Conservation (phyloP, 371 early-diverging fungal genomes). For the Encephalitozoon intestinalis region DNA sequence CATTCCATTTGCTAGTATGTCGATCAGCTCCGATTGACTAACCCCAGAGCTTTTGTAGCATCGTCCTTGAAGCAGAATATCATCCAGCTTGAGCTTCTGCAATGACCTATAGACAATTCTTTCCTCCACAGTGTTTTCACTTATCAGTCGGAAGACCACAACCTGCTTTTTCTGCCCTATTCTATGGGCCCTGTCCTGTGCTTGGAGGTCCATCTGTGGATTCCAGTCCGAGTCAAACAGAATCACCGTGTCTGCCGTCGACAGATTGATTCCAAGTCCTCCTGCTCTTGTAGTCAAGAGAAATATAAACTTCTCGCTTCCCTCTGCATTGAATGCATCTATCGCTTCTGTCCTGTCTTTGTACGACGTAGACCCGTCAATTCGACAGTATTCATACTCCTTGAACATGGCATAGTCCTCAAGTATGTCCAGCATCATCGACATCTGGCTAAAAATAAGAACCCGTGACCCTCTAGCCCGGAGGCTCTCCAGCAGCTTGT, state of each 20-base stretch:
- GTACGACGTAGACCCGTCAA: constrained; percentile 87
- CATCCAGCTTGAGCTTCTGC: constrained; percentile 87
- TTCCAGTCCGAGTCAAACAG: constrained; percentile 99
- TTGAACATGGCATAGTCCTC: constrained; percentile 87
- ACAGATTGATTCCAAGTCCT: constrained; percentile 93
- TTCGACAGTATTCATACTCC: constrained; percentile 80
- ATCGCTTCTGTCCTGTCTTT: constrained; percentile 81
- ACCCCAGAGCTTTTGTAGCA: constrained; percentile 61
- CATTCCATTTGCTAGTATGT: constrained; percentile 67
- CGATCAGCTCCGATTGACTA: constrained; percentile 60
- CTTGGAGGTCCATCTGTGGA: constrained; percentile 95
- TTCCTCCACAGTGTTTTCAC: constrained; percentile 73
- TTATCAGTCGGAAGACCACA: constrained; percentile 88
- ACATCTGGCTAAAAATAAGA: constrained; percentile 94
- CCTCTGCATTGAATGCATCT: constrained; percentile 82
- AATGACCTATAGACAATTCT: constrained; percentile 81
- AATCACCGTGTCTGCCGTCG: constrained; percentile 96
- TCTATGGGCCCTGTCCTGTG: constrained; percentile 98
- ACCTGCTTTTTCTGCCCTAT: constrained; percentile 99
- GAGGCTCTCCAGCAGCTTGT: constrained; percentile 72
- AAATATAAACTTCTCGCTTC: constrained; percentile 82
- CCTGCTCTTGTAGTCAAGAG: constrained; percentile 70
- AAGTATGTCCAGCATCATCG: constrained; percentile 87
- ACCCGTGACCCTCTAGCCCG: constrained; percentile 85
- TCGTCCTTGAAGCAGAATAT: constrained; percentile 89